Evolutionary conservation across 345 rosid species (phyloP), one percentile per base, ranked within the genome.

Genomic region (Eucalyptus coolabah): DNA sequence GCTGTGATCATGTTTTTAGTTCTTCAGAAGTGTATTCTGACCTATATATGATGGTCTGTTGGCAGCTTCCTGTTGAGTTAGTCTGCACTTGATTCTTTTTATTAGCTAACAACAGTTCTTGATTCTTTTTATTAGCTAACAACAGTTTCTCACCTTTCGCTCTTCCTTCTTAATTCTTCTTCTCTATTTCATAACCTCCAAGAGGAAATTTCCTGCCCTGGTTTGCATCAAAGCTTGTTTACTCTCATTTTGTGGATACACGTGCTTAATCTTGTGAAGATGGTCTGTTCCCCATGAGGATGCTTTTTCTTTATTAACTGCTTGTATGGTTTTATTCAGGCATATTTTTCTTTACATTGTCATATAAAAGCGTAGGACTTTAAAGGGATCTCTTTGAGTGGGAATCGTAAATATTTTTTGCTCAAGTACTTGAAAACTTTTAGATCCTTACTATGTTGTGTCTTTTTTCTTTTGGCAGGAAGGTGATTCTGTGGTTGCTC

Each of bases 401-500:
- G 83, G 47, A 21, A 37, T 23, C 28, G 1, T 77, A 77, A 77
- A 37, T 72, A 5, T 77, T 21, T 21, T 21, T 77, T 77, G 47
- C 83, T 77, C 13, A 0, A 77, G 45, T 77, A 77, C 83, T 77
- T 10, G 28, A 72, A 72, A 72, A 37, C 28, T 77, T 77, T 77
- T 77, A 37, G 45, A 21, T 77, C 83, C 83, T 77, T 37, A 77
- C 28, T 37, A 77, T 37, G 28, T 37, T 21, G 26, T 40, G 12
- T 9, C 26, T 32, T 88, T 81, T 50, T 59, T 83, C 21, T 51
- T 18, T 86, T 32, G 45, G 80, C 92, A 97, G 99, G 95, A 93
- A 30, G 98, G 94, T 82, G 97, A 94, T 93, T 93, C 97, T 30
- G 95, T 95, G 21, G 96, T 98, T 51, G 99, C 99, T n/a, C 99